These are phyloP conservation scores for Xylariaceae sp. DNA, from an alignment of 2,329 filamentous ascomycete genomes.

Conservation along the genomic window DNA sequence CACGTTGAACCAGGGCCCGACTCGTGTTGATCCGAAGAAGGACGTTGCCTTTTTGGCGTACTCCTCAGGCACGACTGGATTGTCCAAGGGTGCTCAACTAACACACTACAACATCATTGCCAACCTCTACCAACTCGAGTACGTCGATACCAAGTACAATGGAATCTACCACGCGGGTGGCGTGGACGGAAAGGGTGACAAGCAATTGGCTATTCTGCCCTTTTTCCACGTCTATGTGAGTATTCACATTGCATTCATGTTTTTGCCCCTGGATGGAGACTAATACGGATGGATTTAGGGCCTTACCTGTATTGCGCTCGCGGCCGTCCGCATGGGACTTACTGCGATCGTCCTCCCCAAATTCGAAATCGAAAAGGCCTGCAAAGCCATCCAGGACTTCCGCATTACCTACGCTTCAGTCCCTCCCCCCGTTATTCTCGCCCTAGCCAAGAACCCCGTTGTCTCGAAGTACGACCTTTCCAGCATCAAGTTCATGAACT, in stretches of 20 bases:
- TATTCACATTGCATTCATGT: background rate
- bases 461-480: slow-evolving; percentile 78
- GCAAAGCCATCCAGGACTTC: slow-evolving; percentile 67
- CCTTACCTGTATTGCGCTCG: slow-evolving; percentile 67
- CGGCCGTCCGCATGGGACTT: slow-evolving; percentile 60
- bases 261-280: background rate
- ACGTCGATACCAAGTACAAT: slow-evolving; percentile 48
- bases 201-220: slow-evolving; percentile 71
- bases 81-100: slow-evolving; percentile 87
- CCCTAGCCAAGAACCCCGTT: slow-evolving; percentile 71
- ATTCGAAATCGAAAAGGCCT: slow-evolving; percentile 79
- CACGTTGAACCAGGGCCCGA: slow-evolving; percentile 47
- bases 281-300: slow-evolving; percentile 36
- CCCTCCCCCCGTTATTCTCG: slow-evolving; percentile 77
- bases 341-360: slow-evolving; percentile 67
- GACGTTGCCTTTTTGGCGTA: slow-evolving; percentile 85
- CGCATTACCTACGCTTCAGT: slow-evolving; percentile 74
- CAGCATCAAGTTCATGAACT: slow-evolving; percentile 76
- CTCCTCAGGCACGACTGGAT: slow-evolving; percentile 81
- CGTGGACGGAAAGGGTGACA: slow-evolving; percentile 60
- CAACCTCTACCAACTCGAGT: slow-evolving; percentile 57
- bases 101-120: slow-evolving; percentile 77
- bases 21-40: slow-evolving; percentile 59
- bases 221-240: slow-evolving; percentile 88
- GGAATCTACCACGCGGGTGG: slow-evolving; percentile 52